Percentiles rank a stretch among this genome's conserved stretches.
These are phyloP conservation scores for Candida nitratophila DNA, from an alignment of 805 yeast genomes.

Conservation along the genomic window DNA sequence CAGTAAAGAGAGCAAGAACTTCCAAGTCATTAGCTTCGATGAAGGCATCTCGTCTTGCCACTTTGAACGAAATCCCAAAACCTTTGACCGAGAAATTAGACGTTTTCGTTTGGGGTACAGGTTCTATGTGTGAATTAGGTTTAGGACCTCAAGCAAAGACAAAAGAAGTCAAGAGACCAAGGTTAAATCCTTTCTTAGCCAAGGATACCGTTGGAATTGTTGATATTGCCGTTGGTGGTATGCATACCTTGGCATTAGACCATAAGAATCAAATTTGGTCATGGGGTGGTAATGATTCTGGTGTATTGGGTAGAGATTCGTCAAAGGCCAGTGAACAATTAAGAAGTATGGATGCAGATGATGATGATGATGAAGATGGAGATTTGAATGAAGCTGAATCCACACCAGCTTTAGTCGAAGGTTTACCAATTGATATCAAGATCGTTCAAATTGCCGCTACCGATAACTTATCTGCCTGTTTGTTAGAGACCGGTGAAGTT, in stretches of 20 bases:
- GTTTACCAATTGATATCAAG: slow-evolving; percentile 47
- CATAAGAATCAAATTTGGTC: slow-evolving; percentile 80
- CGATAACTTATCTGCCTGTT: slow-evolving; percentile 80
- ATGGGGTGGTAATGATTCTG: slow-evolving; percentile 96
- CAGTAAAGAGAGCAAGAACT: slow-evolving; percentile 28
- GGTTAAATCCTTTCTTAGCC: slow-evolving; percentile 73
- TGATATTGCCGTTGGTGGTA: slow-evolving; percentile 91
- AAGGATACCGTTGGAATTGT: slow-evolving; percentile 64
- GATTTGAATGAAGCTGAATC: slow-evolving; percentile 85
- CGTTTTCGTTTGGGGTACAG: slow-evolving; percentile 92
- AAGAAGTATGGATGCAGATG: slow-evolving; percentile 58
- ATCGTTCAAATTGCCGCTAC: slow-evolving; percentile 86
- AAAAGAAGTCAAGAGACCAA: slow-evolving; percentile 92
- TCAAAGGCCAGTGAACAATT: slow-evolving; percentile 54
- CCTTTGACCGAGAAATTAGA: slow-evolving; percentile 48
- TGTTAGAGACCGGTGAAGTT: slow-evolving; percentile 77
- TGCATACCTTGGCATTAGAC: slow-evolving; percentile 85
- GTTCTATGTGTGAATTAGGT: slow-evolving; percentile 96
- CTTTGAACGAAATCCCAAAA: slow-evolving; percentile 33
- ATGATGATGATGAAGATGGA: slow-evolving; percentile 64
- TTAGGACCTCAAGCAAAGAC: slow-evolving; percentile 92
- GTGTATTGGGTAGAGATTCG: slow-evolving; percentile 85
- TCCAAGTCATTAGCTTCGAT: slow-evolving; percentile 34
- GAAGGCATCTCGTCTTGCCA: slow-evolving; percentile 43
- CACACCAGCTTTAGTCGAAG: slow-evolving; percentile 75